Evolutionary conservation across 2,329 filamentous ascomycete species (phyloP).

Genomic region (Aspergillus pseudoviridinutans): DNA sequence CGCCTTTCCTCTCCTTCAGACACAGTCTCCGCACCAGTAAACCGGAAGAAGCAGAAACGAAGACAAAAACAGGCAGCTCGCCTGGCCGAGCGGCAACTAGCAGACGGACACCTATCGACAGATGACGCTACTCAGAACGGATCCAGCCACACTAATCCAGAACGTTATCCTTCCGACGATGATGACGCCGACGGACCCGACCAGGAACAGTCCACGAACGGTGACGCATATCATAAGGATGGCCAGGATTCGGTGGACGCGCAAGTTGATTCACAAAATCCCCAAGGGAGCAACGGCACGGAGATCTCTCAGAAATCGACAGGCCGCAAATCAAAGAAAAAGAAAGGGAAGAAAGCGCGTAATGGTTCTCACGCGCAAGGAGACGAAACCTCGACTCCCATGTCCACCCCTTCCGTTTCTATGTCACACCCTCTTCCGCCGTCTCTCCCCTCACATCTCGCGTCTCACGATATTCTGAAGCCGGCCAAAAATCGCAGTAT

Average conservation of each 20-base stretch:
- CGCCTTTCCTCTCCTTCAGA: constrained; percentile 11
- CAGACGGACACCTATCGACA: constrained; percentile 24
- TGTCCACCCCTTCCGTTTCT: constrained; percentile 43
- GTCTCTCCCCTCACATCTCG: constrained; percentile 42
- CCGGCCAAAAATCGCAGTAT: constrained; percentile 72
- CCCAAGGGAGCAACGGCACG: constrained; percentile 14
- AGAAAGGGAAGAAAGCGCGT: constrained; percentile 37
- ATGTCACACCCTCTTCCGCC: constrained; percentile 40
- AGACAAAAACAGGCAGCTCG: constrained; percentile 77
- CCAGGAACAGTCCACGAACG: constrained; percentile 46
- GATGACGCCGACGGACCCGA: constrained; percentile 31
- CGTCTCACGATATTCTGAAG: constrained; percentile 41
- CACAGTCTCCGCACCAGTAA: constrained; percentile 54
- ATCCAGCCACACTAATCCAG: constrained; percentile 24
- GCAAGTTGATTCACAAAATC: constrained; percentile 14
- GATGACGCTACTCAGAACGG: constrained; percentile 34
- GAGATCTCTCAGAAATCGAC: constrained; percentile 19
- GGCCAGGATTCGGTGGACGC: constrained; percentile 44
- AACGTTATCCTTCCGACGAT: constrained; percentile 27
- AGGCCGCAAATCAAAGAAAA: constrained; percentile 38
- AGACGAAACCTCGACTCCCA: constrained; percentile 37
- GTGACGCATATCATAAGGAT: constrained; percentile 55
- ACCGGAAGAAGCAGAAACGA: constrained; percentile 93
- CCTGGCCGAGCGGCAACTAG: constrained; percentile 52
- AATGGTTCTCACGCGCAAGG: constrained; percentile 32